Evolutionary conservation across 2,329 filamentous ascomycete species (phyloP), one percentile per base, ranked within the genome.

Genomic region (Onygenales sp.): DNA sequence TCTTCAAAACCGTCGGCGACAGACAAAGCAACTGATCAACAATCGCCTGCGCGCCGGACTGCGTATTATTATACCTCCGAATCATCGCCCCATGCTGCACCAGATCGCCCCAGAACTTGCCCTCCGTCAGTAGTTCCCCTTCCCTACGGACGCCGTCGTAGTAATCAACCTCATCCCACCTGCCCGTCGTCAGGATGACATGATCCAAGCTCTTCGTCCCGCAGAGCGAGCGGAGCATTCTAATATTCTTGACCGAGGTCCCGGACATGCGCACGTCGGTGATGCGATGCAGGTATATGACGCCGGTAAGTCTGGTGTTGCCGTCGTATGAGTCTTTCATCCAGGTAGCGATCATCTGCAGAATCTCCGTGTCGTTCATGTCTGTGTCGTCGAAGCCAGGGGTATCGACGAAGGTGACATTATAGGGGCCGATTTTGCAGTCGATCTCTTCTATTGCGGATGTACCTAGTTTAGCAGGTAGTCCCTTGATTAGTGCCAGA

Each of bases 271-370:
- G 59, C 0, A 51, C 47, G 27, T 71, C 65, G 0, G 56, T 63
- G 56, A 75, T 74, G 0, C 61, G 61, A 40, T 75, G 71, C 2
- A 74, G 59, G 51, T 70, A 72, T 1, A 74, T 59, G 31, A 72
- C 63, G 0, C 67, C 69, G 2, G 57, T 53, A 1, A 71, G 57
- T 2, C 51, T 52, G n/a, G 62, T 55, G 2, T 58, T 33, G n/a
- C 49, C 57, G 11, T 67, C 6, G 37, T 40, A 40, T 1, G 37
- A 11, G 37, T 40, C 11, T 14, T 40, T 40, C 37, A 40, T 40
- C 37, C 37, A 40, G 37, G 11, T 40, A 11, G 37, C 37, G 37
- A 40, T 40, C 14, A 11, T 14, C 14, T 14, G 37, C 37, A 40
- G 14, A 6, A 40, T 14, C 11, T 40, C 37, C 37, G 37, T 40